These are phyloP conservation scores for Hapsidospora chrysogenum DNA, from an alignment of 495 filamentous ascomycete species.

Conservation along the genomic window DNA sequence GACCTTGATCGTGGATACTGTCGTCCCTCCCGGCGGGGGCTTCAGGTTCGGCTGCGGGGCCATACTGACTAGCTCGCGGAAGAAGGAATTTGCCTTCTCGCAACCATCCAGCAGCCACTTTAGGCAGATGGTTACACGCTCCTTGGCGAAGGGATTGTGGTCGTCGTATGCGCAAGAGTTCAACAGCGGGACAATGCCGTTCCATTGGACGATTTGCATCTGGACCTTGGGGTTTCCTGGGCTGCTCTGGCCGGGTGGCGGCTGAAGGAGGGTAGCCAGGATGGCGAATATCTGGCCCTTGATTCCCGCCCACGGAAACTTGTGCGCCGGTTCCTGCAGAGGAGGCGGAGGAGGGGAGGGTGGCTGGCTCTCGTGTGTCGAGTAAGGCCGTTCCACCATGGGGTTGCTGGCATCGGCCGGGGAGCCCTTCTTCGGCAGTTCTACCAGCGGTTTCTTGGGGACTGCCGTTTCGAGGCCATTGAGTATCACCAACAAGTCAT, in stretches of 20 bases:
- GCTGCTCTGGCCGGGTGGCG: constrained; percentile 26
- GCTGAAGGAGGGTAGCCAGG: constrained; percentile 59
- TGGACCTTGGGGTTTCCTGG: constrained; percentile 66
- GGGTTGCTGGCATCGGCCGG: constrained; percentile 13
- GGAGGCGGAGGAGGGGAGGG: constrained; percentile 35
- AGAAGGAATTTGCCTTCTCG: constrained; percentile 56
- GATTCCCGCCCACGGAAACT: constrained; percentile 86
- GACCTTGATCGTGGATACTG: constrained; percentile 14
- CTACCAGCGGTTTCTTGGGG: constrained; percentile 36
- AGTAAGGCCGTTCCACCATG: constrained; percentile 13
- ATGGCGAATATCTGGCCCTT: constrained; percentile 86
- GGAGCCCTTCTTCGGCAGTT: constrained; percentile 8
- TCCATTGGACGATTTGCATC: constrained; percentile 63
- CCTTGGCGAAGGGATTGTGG: constrained; percentile 77
- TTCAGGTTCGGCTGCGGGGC: constrained; percentile 12
- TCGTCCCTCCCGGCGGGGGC: constrained; percentile 3
- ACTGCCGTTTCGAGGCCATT: constrained; percentile 76
- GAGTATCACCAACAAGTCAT: constrained; percentile 69
- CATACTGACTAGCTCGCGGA: constrained; percentile 40
- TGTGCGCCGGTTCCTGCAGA: constrained; percentile 57
- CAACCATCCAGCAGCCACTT: constrained; percentile 81
- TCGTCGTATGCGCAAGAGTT: constrained; percentile 76
- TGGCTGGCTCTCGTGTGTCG: constrained; percentile 25
- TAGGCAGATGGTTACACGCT: constrained; percentile 80
- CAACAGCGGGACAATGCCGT: constrained; percentile 71